Evolutionary conservation across 108 stramenopile genomes (phyloP).

Genomic region (Cyclostephanos tholiformis): DNA sequence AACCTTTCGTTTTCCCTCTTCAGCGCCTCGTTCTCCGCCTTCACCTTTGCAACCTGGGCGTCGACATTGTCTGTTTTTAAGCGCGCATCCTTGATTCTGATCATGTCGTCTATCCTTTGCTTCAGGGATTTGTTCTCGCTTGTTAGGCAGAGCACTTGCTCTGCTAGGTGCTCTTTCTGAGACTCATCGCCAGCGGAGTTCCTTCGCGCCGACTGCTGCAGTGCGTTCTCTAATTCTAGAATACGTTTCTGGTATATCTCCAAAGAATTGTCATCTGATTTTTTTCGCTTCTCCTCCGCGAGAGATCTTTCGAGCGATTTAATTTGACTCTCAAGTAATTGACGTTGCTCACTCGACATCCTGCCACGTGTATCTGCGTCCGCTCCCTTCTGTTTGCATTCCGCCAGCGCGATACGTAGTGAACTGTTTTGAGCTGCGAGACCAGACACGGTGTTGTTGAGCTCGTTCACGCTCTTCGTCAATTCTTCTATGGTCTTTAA

Average conservation of each 20-base stretch:
- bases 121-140: conserved; percentile 17
- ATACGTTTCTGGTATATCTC: conserved; percentile 23
- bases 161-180: conserved; percentile 5
- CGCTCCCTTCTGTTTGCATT: conserved; percentile 1
- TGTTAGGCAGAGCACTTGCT: conserved; percentile 5
- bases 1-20: conserved; percentile 33
- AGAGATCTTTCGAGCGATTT: conserved; percentile 25
- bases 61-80: conserved; percentile 8
- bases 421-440: conserved; percentile 38
- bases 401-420: conserved; percentile 29
- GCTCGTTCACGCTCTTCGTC: conserved; percentile 32
- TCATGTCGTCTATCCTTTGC: neutral
- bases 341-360: conserved; percentile 3
- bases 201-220: conserved; percentile 2
- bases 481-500: conserved; percentile 18
- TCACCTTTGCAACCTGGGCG: neutral
- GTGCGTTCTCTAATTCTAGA: conserved; percentile 17
- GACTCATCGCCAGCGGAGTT: conserved; percentile 1
- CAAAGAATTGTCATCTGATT: conserved; percentile 4
- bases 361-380: conserved; percentile 8
- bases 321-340: conserved; percentile 4
- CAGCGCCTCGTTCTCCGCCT: conserved; percentile 16
- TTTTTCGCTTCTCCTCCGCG: conserved; percentile 11
- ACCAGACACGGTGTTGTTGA: conserved; percentile 43
- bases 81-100: neutral